Evolutionary conservation across 2,329 filamentous ascomycete genomes (phyloP), one percentile per base, ranked within the genome.

Genomic region (Trichoderma citrinoviride): DNA sequence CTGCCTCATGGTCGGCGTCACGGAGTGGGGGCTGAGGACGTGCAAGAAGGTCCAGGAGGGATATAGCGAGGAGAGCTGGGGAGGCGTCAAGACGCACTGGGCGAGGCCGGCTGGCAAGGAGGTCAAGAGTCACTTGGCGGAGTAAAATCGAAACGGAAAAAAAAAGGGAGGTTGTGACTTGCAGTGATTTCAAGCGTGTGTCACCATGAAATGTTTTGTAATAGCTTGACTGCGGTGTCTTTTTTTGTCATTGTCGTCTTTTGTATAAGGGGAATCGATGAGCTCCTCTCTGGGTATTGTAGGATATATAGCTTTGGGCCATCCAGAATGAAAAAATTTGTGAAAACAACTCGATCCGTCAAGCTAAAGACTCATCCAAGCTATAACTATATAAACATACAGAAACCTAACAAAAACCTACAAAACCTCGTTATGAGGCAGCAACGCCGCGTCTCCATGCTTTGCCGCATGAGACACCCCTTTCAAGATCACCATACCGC

Each of bases 21-120:
- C 89, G 1, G 86, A 90, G 61, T 92, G 89, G 88, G 89, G 88
- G 0, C 76, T 85, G 62, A 75, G 78, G 69, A 82, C 85, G 66
- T 95, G 83, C 65, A 74, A 77, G 67, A 85, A 84, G 75, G 80
- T 85, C 15, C 84, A 86, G 79, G 65, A 68, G 41, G 67, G 67
- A 64, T 96, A 95, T 73, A 93, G 87, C 73, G 86, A 88, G 65
- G 90, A 96, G 80, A 93, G 90, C 74, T 97, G 92, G 92, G 87
- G 82, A 29, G 83, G 83, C 0, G 78, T 91, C 60, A 85, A 85
- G 76, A 82, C 87, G 49, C 85, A 90, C 72, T 90, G 88, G 81
- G 77, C 78, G 72, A 72, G 71, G 70, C 80, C 81, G 0, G 75
- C 77, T 41, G 78, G 74, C 1, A 64, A 70, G 37, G 67, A 73